A percentile compares a stretch with the other conserved stretches of the same genome.
Evolutionary conservation across 2,329 filamentous ascomycete species (phyloP).

Genomic region (Fusarium continuum): DNA sequence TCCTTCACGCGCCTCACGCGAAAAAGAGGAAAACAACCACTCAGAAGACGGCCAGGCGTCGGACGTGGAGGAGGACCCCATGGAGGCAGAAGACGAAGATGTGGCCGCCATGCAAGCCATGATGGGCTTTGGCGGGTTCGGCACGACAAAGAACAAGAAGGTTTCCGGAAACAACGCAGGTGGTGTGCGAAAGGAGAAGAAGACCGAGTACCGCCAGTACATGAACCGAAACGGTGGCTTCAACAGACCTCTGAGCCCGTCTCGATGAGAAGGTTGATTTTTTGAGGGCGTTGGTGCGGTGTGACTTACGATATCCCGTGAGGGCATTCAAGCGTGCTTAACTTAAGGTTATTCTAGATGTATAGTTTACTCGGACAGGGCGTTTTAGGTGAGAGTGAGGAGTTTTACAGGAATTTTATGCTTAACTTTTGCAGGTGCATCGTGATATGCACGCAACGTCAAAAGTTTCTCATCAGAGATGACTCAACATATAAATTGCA

Average conservation of each 20-base stretch:
- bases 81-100: slow-evolving; percentile 66
- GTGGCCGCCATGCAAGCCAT: slow-evolving; percentile 79
- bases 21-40: slow-evolving; percentile 35
- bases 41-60: slow-evolving; percentile 19
- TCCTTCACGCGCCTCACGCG: slow-evolving; percentile 4
- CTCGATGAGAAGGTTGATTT: slow-evolving; percentile 44
- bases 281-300: not conserved
- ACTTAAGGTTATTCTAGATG: not conserved
- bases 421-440: not conserved
- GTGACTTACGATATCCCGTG: slow-evolving; percentile 2
- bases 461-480: not conserved
- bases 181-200: slow-evolving; percentile 89
- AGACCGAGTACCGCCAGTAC: slow-evolving; percentile 94
- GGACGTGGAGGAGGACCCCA: slow-evolving; percentile 30
- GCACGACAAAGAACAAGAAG: slow-evolving; percentile 87
- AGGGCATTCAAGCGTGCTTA: not conserved
- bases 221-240: slow-evolving; percentile 89
- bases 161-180: slow-evolving; percentile 87
- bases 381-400: not conserved
- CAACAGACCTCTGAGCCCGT: slow-evolving; percentile 77
- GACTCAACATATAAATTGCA: not conserved
- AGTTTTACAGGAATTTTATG: not conserved
- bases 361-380: not conserved
- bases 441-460: not conserved
- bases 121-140: slow-evolving; percentile 92